These are phyloP conservation scores for Ambrosia artemisiifolia DNA, from an alignment of 129 eudicot genomes.

Conservation along the genomic window DNA sequence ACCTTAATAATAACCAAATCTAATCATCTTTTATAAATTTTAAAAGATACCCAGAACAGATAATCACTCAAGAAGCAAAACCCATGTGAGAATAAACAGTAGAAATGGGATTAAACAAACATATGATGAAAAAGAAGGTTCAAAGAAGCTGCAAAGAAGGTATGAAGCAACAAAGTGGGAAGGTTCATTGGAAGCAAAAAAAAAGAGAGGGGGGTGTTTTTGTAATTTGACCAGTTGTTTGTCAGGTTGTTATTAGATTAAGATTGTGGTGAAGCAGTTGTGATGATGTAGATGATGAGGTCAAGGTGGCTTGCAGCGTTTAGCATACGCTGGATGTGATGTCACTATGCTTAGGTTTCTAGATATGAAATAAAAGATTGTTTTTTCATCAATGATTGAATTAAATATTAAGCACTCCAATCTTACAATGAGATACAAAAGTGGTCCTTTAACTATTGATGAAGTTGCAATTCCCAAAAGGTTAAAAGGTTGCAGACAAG, in stretches of 20 bases:
- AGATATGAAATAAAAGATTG: background rate
- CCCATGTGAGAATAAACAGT: constrained; percentile 22
- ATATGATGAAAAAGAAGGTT: constrained; percentile 2
- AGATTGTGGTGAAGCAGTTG: constrained; percentile 27
- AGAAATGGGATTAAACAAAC: background rate
- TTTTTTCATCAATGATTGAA: background rate
- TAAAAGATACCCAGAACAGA: background rate
- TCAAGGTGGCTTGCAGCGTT: constrained; percentile 35
- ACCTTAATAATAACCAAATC: constrained; percentile 26
- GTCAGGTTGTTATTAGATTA: constrained; percentile 9
- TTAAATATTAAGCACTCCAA: background rate
- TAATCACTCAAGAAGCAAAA: constrained; percentile 22
- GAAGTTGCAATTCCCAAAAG: background rate
- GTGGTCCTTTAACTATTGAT: background rate
- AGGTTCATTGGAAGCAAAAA: constrained; percentile 15
- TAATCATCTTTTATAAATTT: background rate
- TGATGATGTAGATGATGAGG: constrained; percentile 32
- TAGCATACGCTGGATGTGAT: constrained; percentile 27
- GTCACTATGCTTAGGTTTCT: background rate
- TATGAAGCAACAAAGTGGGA: background rate
- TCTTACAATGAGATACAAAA: background rate
- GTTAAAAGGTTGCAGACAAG: too few relatives aligned
- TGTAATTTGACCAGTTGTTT: constrained; percentile 2
- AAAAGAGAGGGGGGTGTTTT: constrained; percentile 7
- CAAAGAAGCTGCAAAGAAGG: constrained; percentile 8